Conservation (phyloP, 2,329 filamentous ascomycete species). For the Fusarium caatingaense region DNA sequence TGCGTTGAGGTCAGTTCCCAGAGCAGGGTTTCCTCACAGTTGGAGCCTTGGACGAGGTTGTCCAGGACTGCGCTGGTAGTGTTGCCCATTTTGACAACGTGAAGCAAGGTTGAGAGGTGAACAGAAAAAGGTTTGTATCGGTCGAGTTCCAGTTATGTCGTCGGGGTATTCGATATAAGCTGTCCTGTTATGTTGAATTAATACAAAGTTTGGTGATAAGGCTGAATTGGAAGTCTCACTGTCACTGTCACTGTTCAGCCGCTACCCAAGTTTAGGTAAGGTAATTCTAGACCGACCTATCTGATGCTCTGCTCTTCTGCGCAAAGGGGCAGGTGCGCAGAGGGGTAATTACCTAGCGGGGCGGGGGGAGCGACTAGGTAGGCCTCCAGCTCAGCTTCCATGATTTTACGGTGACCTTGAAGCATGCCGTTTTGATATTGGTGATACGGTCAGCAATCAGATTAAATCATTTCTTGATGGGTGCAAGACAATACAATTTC, state of each 20-base stretch:
- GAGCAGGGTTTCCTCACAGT: slow-evolving; percentile 72
- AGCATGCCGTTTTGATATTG: slow-evolving; percentile 6
- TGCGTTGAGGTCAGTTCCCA: slow-evolving; percentile 9
- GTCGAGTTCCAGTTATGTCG: background rate
- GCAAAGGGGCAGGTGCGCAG: slow-evolving; percentile 38
- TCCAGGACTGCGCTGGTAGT: slow-evolving; percentile 83
- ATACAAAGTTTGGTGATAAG: slow-evolving; percentile 44
- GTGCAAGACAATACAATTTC: background rate
- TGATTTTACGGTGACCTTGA: background rate
- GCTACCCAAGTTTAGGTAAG: slow-evolving; percentile 30
- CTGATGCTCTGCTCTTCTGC: slow-evolving; percentile 19
- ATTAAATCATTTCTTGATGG: background rate
- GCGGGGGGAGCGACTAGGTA: slow-evolving; percentile 14
- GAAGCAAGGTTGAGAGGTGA: background rate
- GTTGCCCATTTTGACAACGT: slow-evolving; percentile 68
- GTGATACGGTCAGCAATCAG: background rate
- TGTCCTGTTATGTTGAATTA: slow-evolving; percentile 14
- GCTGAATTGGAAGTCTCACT: slow-evolving; percentile 42
- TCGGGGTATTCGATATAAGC: background rate
- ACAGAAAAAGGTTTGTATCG: background rate
- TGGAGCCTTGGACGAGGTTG: slow-evolving; percentile 94
- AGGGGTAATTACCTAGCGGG: slow-evolving; percentile 43
- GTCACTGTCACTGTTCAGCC: slow-evolving; percentile 23
- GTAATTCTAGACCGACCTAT: slow-evolving; percentile 35
- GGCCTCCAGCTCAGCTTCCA: slow-evolving; percentile 2